Base-by-base conservation (phyloP, 768 basidiomycete species). In the Kwoniella mangroviensis region DNA sequence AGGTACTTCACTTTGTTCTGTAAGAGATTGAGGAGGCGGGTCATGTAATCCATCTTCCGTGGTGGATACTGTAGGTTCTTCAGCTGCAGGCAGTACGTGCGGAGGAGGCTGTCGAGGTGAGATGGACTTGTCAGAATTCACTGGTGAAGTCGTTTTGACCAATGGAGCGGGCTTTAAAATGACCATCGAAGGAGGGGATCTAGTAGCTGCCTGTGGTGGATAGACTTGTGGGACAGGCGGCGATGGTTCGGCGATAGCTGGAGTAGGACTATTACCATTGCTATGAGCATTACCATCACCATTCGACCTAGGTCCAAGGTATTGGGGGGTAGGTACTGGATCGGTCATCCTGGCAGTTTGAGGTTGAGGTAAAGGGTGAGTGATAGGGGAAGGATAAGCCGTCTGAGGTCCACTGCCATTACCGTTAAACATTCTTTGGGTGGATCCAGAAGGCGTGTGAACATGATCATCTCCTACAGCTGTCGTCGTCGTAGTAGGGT, bases 61-160 rank as follows among this genome's bases (percentile, higher is more conserved):
- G 41, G 34, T n/a, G 21, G 42, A 10, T 9, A 17, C 21, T 17
- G 17, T 6, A 26, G 58, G 26, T 24, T 28, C 34, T 6, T 58
- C 45, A 3, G 21, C 34, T 45, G 26, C 11, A 17, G 63, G 53
- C 40, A 65, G 42, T 7, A 56, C 51, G 2, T 65, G 63, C 28
- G 63, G 63, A 34, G 63, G 63, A 11, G 63, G 63, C 22, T 42
- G 53, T 56, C 53, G 55, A n/a, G 63, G 42, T 15, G 52, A 63
- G 1, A 63, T 24, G 4, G 51, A 34, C 34, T 51, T 52, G 24
- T 49, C 13, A 5, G 34, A 28, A 51, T 26, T 63, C 40, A 13
- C 42, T 5, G 60, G 54, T 24, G 54, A 55, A n/a, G 17, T 55
- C 22, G 54, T 4, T 55, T 24, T 19, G 12, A n/a, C 54, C 19